Evolutionary conservation across 2,329 filamentous ascomycete species (phyloP), one percentile per base, ranked within the genome.

Genomic region (Scolecobasidium constrictum): DNA sequence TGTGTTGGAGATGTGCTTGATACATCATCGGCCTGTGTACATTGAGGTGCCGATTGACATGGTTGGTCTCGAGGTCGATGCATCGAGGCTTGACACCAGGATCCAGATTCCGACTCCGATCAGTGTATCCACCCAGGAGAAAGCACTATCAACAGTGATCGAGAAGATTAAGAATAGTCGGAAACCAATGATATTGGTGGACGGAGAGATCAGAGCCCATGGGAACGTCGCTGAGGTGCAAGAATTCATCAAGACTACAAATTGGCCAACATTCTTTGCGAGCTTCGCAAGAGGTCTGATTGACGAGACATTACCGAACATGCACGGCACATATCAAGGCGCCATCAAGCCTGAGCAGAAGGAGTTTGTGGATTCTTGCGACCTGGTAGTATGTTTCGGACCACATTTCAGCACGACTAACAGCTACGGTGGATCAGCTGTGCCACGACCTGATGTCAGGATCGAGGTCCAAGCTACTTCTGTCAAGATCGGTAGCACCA

Each of bases 321-420:
- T 60, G 41, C 55, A 65, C 13, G 64, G 64, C 5, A 51, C 63
- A 2, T 65, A 64, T 54, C 64, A 65, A 40, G 65, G 65, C 9
- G 50, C 52, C n/a, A 48, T 61, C 5, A 44, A 46, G 5, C 56
- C 60, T 11, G 50, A 52, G 1, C 59, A 60, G 26, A 31, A 9
- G 26, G 26, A 31, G 26, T 31, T 31, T 31, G 26, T 69, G 6
- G 49, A 64, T 1, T 48, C 48, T 0, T 60, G 63, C 1, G 68
- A 72, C 45, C 50, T 72, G 11, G 53, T 71, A 12, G 46, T 72
- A 6, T 60, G 55, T 43, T 60, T 71, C 36, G 68, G 67, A 0
- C 64, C 67, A 3, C 61, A 69, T 40, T 56, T 61, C 28, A 68
- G 64, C 45, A 60, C 62, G n/a, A 68, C 64, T 34, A 72, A 72